phyloP scores from a whole-genome alignment of 2,329 filamentous ascomycete genomes.

The Gremmenia infestans region DNA sequence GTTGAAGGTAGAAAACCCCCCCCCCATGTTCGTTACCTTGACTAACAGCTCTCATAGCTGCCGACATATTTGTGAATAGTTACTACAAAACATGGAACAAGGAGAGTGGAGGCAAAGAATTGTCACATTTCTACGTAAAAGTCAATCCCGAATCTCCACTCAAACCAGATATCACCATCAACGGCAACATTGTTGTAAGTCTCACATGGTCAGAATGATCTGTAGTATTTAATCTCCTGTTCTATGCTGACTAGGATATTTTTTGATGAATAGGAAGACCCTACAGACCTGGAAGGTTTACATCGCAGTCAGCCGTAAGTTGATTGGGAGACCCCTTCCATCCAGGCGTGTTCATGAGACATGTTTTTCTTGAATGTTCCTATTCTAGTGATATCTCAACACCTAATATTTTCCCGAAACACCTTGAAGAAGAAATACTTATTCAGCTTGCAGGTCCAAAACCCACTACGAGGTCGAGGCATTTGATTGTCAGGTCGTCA shows the following conservation, averaged over 20 bases:
- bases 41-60: constrained; percentile 44
- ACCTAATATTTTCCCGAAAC: too few relatives aligned
- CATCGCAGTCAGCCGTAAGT: constrained; percentile 56
- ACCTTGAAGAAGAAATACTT: too few relatives aligned
- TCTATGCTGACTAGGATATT: not conserved
- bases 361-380: too few relatives aligned
- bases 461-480: constrained; percentile 69
- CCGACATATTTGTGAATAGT: constrained; percentile 64
- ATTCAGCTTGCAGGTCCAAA: constrained; percentile 27
- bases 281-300: constrained; percentile 60
- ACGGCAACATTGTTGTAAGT: constrained; percentile 59
- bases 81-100: constrained; percentile 73
- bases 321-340: too few relatives aligned
- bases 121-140: constrained; percentile 68
- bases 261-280: constrained; percentile 34
- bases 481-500: constrained; percentile 74
- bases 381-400: too few relatives aligned
- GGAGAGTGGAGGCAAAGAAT: constrained; percentile 40
- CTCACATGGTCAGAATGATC: not conserved
- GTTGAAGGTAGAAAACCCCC: constrained; percentile 30
- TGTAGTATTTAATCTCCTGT: not conserved
- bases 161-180: constrained; percentile 69
- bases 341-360: too few relatives aligned
- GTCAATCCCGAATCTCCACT: constrained; percentile 48
- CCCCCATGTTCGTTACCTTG: not conserved